Base-by-base conservation (phyloP, 148 eudicot species). In the Mesembryanthemum crystallinum region DNA sequence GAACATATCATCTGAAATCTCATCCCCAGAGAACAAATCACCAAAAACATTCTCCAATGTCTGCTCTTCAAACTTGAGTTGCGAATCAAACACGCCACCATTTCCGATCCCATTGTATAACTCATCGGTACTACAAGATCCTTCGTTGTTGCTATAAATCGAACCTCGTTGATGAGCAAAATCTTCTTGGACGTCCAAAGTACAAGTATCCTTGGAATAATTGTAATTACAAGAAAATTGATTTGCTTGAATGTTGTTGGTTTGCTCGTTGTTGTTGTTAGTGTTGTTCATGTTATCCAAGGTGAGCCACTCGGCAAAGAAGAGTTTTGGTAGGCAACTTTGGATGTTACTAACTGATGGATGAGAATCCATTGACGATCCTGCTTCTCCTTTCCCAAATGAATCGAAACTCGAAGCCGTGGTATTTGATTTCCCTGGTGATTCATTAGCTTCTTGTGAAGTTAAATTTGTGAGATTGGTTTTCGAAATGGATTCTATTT, bases 241-340 rank as follows among this genome's bases (percentile, higher is more conserved):
- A 27, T 23, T 72, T 33, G 45, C 64, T 60, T 77, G 79, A 23
- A 49, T 59, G 54, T 63, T 70, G 8, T 63, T 70, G 7, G 51
- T 39, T 35, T 74, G 63, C 29, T 49, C 63, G 59, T 49, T 37
- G 39, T 37, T 65, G 14, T 37, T 43, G 3, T 27, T 67, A 18
- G 3, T 24, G 58, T 45, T 63, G 59, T 49, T 67, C 3, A 42
- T 54, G 39, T 57, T 76, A 42, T 81, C 80, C 68, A 81, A 27
- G 63, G 49, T 74, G 39, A 85, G 76, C 87, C 87, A 85, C 43
- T 85, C 87, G 0, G 84, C 81, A 54, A 85, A 85, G 33, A 85
- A 66, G 24, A 85, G 69, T 67, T 59, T 82, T 8, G 87, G 85
- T 43, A 85, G 55, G 60, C 45, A 27, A 15, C 66, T 76, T 70